A percentile compares a stretch with the other conserved stretches of the same genome.
phyloP scores from a whole-genome alignment of 176 grass and related monocot genomes.

The Oryza glumipatula region DNA sequence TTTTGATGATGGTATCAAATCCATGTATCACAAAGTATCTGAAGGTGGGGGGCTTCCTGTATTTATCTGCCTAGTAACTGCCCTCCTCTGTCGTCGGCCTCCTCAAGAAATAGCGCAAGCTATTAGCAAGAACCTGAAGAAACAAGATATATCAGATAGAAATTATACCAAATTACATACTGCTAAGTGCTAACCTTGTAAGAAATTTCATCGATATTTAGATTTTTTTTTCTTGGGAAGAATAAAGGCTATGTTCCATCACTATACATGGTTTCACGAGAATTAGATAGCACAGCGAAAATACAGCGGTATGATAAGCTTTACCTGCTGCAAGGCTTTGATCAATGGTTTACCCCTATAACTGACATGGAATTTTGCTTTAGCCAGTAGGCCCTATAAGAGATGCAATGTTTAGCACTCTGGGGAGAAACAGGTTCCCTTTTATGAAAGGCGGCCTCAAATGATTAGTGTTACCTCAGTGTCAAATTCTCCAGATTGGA shows the following conservation, averaged over 20 bases:
- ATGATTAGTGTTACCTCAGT: constrained; percentile 63
- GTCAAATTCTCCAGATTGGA: constrained; percentile 95
- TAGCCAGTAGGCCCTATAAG: constrained; percentile 82
- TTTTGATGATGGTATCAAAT: background rate
- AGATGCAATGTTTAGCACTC: constrained; percentile 29
- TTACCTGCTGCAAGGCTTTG: constrained; percentile 77
- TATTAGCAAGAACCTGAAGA: constrained; percentile 87
- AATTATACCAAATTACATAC: too few species aligned
- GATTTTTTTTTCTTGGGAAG: background rate
- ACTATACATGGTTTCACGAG: background rate
- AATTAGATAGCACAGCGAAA: background rate
- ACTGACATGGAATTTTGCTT: constrained; percentile 97
- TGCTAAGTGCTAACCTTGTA: too few species aligned
- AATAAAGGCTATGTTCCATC: background rate
- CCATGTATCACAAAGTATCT: constrained; percentile 17
- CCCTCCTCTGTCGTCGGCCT: constrained; percentile 81
- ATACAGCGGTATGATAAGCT: constrained; percentile 9
- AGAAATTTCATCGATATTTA: background rate
- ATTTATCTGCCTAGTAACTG: constrained; percentile 64
- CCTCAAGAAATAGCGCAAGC: constrained; percentile 97
- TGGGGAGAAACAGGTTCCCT: constrained; percentile 19
- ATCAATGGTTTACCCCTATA: constrained; percentile 72
- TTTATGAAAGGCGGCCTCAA: background rate
- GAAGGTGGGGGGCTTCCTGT: background rate
- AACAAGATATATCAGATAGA: constrained; percentile 27